phyloP scores from a whole-genome alignment of 768 basidiomycete species.

The Kwoniella dendrophila region DNA sequence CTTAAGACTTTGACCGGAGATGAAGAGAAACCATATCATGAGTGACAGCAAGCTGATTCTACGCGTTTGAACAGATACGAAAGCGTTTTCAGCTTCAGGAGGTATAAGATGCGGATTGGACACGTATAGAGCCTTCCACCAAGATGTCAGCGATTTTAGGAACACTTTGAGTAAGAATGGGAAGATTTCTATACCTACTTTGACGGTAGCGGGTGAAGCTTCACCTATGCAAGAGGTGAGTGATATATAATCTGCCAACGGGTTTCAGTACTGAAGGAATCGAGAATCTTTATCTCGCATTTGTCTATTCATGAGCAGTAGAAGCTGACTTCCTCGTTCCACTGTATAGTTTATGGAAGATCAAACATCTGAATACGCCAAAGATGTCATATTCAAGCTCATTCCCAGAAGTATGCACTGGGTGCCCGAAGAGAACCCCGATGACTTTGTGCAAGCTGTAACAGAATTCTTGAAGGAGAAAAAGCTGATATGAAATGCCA shows the following conservation, averaged over 20 bases:
- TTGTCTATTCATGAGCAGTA: too few species aligned
- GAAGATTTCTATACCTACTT: constrained; percentile 22
- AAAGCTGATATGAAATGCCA: constrained; percentile 1
- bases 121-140: constrained; percentile 33
- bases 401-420: constrained; percentile 35
- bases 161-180: constrained; percentile 19
- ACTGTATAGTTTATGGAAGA: constrained; percentile 20
- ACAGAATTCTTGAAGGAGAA: constrained; percentile 17
- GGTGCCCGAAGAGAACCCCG: constrained; percentile 42
- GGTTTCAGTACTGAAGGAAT: not conserved
- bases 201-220: constrained; percentile 29
- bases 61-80: constrained; percentile 22
- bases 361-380: constrained; percentile 27
- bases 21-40: too few species aligned
- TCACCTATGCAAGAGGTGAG: constrained; percentile 18
- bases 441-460: constrained; percentile 28
- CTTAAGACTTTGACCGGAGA: too few species aligned
- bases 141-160: constrained; percentile 16
- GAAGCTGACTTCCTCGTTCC: not conserved
- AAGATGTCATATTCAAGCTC: constrained; percentile 24
- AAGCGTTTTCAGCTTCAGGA: constrained; percentile 29
- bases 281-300: too few species aligned
- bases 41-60: too few species aligned
- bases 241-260: not conserved
- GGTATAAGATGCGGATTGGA: constrained; percentile 38